phyloP scores from a whole-genome alignment of 2,329 filamentous ascomycete genomes.

The Fusarium ramigenum region DNA sequence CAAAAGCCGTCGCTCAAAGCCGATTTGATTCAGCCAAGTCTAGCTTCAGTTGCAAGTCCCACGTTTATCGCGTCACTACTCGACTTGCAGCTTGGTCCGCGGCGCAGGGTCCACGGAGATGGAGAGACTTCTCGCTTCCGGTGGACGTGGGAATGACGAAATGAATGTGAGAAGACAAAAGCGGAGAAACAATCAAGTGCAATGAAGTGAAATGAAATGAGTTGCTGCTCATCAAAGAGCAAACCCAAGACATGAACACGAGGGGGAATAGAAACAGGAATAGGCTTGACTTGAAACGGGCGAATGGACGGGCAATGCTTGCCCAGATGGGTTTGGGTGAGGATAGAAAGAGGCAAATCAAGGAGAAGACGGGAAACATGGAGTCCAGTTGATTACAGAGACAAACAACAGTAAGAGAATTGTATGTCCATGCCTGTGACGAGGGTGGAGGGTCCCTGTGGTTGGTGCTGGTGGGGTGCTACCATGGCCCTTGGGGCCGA shows the following conservation, averaged over 20 bases:
- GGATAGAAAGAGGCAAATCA: constrained; percentile 13
- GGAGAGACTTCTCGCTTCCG: constrained; percentile 36
- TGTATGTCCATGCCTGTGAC: constrained; percentile 38
- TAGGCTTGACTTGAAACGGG: constrained; percentile 12
- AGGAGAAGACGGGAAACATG: constrained; percentile 15
- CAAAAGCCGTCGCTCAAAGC: constrained; percentile 9
- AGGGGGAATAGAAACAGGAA: constrained; percentile 2
- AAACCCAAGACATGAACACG: neutral
- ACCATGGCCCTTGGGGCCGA: constrained; percentile 37
- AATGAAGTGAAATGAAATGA: neutral
- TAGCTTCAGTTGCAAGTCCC: constrained; percentile 14
- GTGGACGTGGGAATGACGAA: constrained; percentile 24
- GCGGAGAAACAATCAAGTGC: constrained; percentile 17
- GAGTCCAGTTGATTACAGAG: constrained; percentile 17
- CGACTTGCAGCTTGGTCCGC: neutral
- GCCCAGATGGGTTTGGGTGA: constrained; percentile 15
- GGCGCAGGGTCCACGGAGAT: constrained; percentile 27
- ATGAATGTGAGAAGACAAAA: constrained; percentile 22
- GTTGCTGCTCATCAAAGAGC: neutral
- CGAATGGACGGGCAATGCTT: constrained; percentile 4
- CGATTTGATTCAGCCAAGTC: constrained; percentile 11
- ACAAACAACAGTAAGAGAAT: constrained; percentile 15
- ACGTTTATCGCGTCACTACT: constrained; percentile 34
- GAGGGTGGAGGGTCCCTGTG: constrained; percentile 28
- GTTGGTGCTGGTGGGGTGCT: constrained; percentile 39